A percentile compares a stretch with the other conserved stretches of the same genome.
Conservation (phyloP, 192 early-diverging fungal species). For the Mortierella hygrophila region DNA sequence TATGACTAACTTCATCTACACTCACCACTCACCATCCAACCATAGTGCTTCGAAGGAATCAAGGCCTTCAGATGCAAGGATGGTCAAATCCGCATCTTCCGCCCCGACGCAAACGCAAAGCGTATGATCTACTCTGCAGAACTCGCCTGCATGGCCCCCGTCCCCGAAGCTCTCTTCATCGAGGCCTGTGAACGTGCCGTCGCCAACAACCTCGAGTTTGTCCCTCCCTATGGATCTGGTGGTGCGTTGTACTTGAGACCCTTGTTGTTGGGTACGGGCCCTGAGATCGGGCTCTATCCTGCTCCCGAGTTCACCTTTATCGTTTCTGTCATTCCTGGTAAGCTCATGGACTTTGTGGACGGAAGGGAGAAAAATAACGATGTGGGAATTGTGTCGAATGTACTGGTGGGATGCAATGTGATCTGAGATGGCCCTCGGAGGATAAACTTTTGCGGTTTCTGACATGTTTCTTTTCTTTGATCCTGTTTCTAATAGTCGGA, state of each 20-base stretch:
- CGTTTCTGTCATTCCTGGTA: constrained; percentile 70
- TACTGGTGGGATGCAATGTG: too few species aligned
- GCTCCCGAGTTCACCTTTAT: constrained; percentile 72
- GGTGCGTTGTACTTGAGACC: constrained; percentile 83
- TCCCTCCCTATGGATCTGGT: constrained; percentile 77
- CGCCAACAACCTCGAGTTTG: constrained; percentile 74
- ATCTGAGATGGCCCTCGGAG: too few species aligned
- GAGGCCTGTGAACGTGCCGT: constrained; percentile 70
- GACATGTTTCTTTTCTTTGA: background rate
- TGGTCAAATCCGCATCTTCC: constrained; percentile 78
- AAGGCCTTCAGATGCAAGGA: constrained; percentile 81
- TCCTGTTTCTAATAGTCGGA: constrained; percentile 59
- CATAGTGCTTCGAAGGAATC: constrained; percentile 83
- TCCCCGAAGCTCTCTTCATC: constrained; percentile 72
- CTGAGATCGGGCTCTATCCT: constrained; percentile 71
- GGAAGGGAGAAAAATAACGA: background rate
- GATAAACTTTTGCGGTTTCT: background rate
- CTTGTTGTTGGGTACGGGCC: constrained; percentile 75
- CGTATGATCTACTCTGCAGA: constrained; percentile 70
- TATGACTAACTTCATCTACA: background rate
- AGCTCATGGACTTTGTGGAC: background rate
- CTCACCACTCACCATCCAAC: background rate
- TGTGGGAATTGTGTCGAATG: background rate
- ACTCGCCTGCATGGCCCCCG: constrained; percentile 69
- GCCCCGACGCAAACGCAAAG: constrained; percentile 76